phyloP scores from a whole-genome alignment of 1,139 yeast genomes.

The Taphrina populina region DNA sequence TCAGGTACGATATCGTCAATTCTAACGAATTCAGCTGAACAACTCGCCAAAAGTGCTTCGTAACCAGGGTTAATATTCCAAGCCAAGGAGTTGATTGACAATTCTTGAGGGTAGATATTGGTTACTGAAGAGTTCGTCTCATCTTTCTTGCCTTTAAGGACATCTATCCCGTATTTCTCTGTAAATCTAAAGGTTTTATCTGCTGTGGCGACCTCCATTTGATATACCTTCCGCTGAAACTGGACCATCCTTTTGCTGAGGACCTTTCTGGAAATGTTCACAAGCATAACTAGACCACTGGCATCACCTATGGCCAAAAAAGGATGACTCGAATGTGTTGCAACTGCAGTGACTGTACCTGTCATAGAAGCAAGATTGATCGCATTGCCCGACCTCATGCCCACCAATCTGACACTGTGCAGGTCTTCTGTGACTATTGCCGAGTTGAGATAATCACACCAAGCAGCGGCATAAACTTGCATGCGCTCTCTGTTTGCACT shows the following conservation, averaged over 20 bases:
- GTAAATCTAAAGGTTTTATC: not conserved
- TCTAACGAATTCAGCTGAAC: constrained; percentile 4
- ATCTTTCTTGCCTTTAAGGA: constrained; percentile 2
- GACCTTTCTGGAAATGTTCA: constrained; percentile 11
- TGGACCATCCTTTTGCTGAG: constrained; percentile 16
- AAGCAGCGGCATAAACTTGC: constrained; percentile 21
- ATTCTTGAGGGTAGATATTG: constrained; percentile 4
- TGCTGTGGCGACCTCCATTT: not conserved
- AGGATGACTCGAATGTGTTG: constrained; percentile 24
- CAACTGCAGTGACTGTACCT: constrained; percentile 27
- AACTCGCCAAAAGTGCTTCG: constrained; percentile 16
- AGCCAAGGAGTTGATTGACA: not conserved
- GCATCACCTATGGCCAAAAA: constrained; percentile 26
- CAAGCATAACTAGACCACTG: constrained; percentile 18
- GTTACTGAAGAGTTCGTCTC: not conserved
- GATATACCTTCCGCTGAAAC: constrained; percentile 4
- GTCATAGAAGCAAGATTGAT: constrained; percentile 20
- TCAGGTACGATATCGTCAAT: constrained; percentile 14
- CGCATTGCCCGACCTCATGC: constrained; percentile 12
- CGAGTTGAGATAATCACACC: constrained; percentile 28
- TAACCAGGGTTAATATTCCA: constrained; percentile 13
- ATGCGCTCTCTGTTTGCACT: constrained; percentile 26
- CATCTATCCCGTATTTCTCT: constrained; percentile 1
- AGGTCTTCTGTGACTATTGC: constrained; percentile 25
- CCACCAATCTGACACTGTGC: constrained; percentile 14